Conservation (phyloP, 129 eudicot genomes). For the Flaveria robusta region DNA sequence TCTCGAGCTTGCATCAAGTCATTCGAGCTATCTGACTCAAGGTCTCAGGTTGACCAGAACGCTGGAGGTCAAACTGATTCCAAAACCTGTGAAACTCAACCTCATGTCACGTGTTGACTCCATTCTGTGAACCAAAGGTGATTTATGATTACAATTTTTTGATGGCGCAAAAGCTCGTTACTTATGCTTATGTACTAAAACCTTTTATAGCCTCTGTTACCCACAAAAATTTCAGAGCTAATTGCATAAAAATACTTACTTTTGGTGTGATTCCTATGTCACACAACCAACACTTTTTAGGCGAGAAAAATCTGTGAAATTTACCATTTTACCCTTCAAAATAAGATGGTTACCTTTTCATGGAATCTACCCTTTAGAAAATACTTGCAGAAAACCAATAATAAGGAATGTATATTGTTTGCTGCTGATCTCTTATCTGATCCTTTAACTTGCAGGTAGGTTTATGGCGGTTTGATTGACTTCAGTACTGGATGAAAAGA, state of each 20-base stretch:
- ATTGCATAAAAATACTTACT: neutral
- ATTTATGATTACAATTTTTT: neutral
- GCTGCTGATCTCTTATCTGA: neutral
- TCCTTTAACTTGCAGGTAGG: constrained; percentile 26
- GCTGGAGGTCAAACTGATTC: constrained; percentile 16
- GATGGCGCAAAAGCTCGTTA: neutral
- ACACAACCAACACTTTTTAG: neutral
- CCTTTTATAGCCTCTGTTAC: neutral
- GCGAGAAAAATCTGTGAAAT: neutral
- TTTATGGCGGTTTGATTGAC: constrained; percentile 23
- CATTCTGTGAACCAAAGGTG: constrained; percentile 20
- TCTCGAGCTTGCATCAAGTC: constrained; percentile 20
- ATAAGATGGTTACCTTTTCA: neutral
- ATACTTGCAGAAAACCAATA: neutral
- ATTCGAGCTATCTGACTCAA: constrained; percentile 28
- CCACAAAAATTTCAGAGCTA: neutral
- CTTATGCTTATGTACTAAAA: neutral
- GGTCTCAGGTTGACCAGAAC: constrained; percentile 29
- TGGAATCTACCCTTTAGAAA: neutral
- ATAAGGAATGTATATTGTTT: neutral
- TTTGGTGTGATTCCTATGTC: neutral
- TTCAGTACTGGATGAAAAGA: constrained; percentile 15
- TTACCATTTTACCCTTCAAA: neutral
- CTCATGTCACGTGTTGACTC: constrained; percentile 29
- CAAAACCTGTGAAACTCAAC: constrained; percentile 34